Evolutionary conservation across 2,329 filamentous ascomycete species (phyloP).

Genomic region (Microsporum audouinii): DNA sequence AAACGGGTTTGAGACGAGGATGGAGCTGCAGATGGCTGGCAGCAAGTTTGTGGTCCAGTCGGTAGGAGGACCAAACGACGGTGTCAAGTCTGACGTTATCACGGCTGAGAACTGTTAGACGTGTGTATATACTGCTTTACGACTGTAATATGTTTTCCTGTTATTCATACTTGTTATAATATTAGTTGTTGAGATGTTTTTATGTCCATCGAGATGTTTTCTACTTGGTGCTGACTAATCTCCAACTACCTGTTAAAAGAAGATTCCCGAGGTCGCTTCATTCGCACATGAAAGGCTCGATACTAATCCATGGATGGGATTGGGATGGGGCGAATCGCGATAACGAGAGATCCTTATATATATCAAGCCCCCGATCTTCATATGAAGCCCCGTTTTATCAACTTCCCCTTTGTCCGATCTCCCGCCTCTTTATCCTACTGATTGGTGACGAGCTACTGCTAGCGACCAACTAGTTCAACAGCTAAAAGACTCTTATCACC

Average conservation of each 20-base stretch:
- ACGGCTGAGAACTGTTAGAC: neutral
- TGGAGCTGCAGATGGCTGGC: neutral
- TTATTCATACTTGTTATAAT: too few species aligned
- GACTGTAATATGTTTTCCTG: neutral
- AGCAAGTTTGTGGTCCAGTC: conserved; percentile 5
- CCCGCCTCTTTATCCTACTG: neutral
- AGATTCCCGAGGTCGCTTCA: too few species aligned
- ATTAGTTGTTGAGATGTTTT: too few species aligned
- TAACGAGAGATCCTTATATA: neutral
- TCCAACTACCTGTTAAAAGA: too few species aligned
- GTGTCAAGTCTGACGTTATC: conserved; percentile 4
- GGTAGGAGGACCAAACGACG: conserved; percentile 8
- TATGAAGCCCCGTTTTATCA: neutral
- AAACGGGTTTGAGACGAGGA: conserved; percentile 9
- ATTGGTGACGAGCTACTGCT: neutral
- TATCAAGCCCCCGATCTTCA: neutral
- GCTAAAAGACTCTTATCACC: neutral
- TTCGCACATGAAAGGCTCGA: too few species aligned
- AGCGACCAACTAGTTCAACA: neutral
- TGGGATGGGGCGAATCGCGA: too few species aligned
- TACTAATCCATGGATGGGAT: too few species aligned
- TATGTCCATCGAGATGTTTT: too few species aligned
- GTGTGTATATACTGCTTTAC: neutral
- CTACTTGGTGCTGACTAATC: too few species aligned
- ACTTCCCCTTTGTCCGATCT: neutral